Evolutionary conservation across 1,284 basidiomycete genomes (phyloP).

Genomic region (Takashimella tepidaria): DNA sequence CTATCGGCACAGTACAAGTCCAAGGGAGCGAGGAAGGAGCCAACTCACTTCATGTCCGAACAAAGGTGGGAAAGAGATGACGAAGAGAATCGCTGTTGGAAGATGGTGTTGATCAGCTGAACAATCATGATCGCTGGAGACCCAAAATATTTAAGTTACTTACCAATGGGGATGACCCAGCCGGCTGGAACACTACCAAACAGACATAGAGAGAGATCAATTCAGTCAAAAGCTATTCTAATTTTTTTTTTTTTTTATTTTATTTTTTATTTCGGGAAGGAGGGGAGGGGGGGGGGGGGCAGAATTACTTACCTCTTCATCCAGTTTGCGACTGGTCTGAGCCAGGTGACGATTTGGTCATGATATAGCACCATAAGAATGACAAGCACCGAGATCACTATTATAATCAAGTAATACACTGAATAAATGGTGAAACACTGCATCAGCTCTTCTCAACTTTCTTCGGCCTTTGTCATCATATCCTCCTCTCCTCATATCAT

Average conservation of each 20-base stretch:
- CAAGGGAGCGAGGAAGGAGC: conserved; percentile 5
- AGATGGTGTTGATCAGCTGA: too few relatives aligned
- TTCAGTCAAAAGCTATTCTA: too few relatives aligned
- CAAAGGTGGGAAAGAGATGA: conserved; percentile 46
- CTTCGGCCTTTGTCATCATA: too few relatives aligned
- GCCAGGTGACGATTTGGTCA: conserved; percentile 59
- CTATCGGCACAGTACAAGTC: background rate
- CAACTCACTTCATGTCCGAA: conserved; percentile 42
- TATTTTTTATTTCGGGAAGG: too few relatives aligned
- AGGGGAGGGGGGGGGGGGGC: too few relatives aligned
- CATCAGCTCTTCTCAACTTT: too few relatives aligned
- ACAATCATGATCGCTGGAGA: conserved; percentile 60
- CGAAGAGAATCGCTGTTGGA: conserved; percentile 42
- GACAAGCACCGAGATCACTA: conserved; percentile 51
- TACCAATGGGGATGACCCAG: conserved; percentile 75
- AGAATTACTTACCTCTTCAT: conserved; percentile 58
- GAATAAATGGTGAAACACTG: too few relatives aligned
- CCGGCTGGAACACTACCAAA: conserved; percentile 53
- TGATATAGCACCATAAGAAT: conserved; percentile 62
- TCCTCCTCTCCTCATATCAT: too few relatives aligned
- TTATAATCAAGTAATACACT: conserved; percentile 53
- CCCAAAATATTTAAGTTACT: conserved; percentile 61
- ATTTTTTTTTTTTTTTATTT: too few relatives aligned
- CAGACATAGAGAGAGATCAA: too few relatives aligned
- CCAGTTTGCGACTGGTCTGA: conserved; percentile 61